phyloP scores from a whole-genome alignment of 805 yeast species.

The Candida andamanensis region DNA sequence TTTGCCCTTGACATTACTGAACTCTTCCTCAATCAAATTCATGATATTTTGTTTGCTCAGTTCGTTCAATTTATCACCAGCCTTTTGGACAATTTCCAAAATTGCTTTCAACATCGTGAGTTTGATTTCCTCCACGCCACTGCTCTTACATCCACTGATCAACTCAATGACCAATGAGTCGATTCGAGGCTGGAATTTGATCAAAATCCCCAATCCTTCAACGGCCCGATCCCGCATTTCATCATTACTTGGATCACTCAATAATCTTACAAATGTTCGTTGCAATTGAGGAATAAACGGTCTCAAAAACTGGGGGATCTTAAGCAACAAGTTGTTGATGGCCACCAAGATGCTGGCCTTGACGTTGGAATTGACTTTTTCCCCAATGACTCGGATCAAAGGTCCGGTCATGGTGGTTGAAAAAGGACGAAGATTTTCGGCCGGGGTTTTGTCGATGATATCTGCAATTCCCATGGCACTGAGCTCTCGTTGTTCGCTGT shows the following conservation, averaged over 20 bases:
- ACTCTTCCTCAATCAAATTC: slow-evolving; percentile 69
- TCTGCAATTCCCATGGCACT: slow-evolving; percentile 89
- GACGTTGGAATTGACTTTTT: slow-evolving; percentile 83
- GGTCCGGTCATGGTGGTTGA: slow-evolving; percentile 97
- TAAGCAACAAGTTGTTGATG: slow-evolving; percentile 66
- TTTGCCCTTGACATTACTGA: slow-evolving; percentile 48
- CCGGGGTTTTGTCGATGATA: slow-evolving; percentile 78
- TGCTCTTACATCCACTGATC: slow-evolving; percentile 64
- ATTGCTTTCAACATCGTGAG: slow-evolving; percentile 83
- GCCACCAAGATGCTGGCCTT: slow-evolving; percentile 92
- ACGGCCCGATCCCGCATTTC: slow-evolving; percentile 80
- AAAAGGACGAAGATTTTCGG: slow-evolving; percentile 75
- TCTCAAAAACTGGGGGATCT: slow-evolving; percentile 85
- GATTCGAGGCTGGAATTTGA: slow-evolving; percentile 86
- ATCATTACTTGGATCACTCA: slow-evolving; percentile 73
- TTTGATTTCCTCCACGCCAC: slow-evolving; percentile 67
- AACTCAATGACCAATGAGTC: slow-evolving; percentile 88
- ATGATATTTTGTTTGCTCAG: slow-evolving; percentile 64
- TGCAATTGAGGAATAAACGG: slow-evolving; percentile 98
- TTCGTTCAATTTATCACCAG: slow-evolving; percentile 75
- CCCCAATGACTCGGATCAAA: slow-evolving; percentile 95
- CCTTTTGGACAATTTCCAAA: slow-evolving; percentile 72
- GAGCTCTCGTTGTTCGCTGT: slow-evolving; percentile 71
- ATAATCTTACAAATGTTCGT: slow-evolving; percentile 90
- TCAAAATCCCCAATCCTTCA: slow-evolving; percentile 79